Evolutionary conservation across 306 rosid genomes (phyloP), one percentile per base, ranked within the genome.

Genomic region (Castanea crenata): DNA sequence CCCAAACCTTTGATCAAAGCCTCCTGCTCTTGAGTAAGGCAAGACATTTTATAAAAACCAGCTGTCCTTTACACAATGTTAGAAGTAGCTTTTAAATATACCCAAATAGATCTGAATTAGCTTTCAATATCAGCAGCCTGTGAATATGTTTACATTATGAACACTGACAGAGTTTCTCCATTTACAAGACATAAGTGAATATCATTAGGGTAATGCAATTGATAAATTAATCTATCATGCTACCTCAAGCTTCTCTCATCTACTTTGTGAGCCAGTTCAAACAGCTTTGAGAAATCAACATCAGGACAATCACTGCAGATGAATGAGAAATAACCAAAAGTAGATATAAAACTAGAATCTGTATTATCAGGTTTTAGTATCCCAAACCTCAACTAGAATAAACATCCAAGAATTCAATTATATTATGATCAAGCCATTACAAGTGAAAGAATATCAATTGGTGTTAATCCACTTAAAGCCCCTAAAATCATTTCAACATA

Each of bases 211-310:
- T n/a, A 59, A 59, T 59, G 32, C 16, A 64, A 29, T 31, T 10
- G 9, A 76, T 64, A 25, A 49, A 55, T 44, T 19, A 76, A 80
- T n/a, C 20, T 62, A 31, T 9, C 14, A 81, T 69, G 38, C 34
- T 88, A 91, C 97, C 94, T 70, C 18, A 74, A 25, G 77, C 94
- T 92, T 77, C 76, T 83, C 49, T 84, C 79, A 76, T 85, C 83
- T 76, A 86, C 34, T 75, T 78, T 79, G 21, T 32, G 82, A 74
- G 79, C 89, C 71, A 92, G 79, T 31, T 61, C 3, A 71, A 85
- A 77, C 86, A 87, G 65, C 77, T 62, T 80, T 54, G 59, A 16
- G 65, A 79, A 83, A 67, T 88, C 86, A 35, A 76, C 14, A 55
- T 71, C 77, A 23, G 80, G 27, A 23, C 25, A 57, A 44, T 89